Conservation (phyloP, 139 green algal species). For the Ulvella scutata region DNA sequence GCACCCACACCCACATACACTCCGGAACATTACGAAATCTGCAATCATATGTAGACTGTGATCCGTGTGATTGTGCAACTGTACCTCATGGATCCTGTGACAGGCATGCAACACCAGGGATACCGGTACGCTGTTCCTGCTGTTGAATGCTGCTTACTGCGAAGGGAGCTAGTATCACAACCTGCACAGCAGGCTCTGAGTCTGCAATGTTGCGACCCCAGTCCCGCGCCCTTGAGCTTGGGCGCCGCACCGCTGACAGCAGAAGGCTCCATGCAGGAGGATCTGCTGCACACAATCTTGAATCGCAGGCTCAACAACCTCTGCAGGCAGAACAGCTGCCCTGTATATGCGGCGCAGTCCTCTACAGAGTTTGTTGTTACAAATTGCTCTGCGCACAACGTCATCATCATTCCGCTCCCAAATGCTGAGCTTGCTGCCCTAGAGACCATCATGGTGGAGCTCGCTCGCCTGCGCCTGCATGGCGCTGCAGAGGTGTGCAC, state of each 20-base stretch:
- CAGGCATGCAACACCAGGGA: too few relatives aligned
- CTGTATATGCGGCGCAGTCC: slow-evolving; percentile 38
- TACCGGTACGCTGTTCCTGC: too few relatives aligned
- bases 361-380: background rate
- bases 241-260: background rate
- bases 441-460: slow-evolving; percentile 45
- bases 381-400: background rate
- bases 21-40: too few relatives aligned
- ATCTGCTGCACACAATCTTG: slow-evolving; percentile 46
- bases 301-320: slow-evolving; percentile 64
- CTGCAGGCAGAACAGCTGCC: slow-evolving; percentile 29
- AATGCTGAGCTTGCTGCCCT: slow-evolving; percentile 13
- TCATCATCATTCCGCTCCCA: background rate
- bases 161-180: too few relatives aligned
- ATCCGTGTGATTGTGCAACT: too few relatives aligned
- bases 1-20: too few relatives aligned
- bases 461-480: slow-evolving; percentile 55
- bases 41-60: too few relatives aligned
- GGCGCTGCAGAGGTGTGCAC: slow-evolving; percentile 31
- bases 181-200: too few relatives aligned
- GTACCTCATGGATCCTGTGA: too few relatives aligned
- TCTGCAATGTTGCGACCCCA: too few relatives aligned
- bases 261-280: slow-evolving; percentile 15
- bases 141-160: too few relatives aligned
- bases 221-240: too few relatives aligned